Base-by-base conservation (phyloP, 805 yeast species). In the Candida nitratophila region DNA sequence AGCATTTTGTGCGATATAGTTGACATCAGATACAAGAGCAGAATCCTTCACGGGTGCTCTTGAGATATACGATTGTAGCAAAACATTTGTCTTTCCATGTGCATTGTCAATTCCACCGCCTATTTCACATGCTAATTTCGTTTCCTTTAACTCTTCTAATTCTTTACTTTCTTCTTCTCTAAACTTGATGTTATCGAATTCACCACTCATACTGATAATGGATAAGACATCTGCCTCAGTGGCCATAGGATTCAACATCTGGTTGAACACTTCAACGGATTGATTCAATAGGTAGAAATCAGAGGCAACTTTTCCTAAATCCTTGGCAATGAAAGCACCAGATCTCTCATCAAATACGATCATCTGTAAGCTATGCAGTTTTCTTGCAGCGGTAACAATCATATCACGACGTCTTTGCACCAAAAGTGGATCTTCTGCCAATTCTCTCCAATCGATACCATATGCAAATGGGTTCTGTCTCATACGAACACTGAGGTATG, bases 1-100 rank as follows among this genome's bases (percentile, higher is more conserved):
- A 3, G 97, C 77, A 56, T 93, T 93, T 56, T 93, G 99, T 1
- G 98, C 97, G 45, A 93, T 95, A 60, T 93, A 93, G 49, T 87
- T 85, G 40, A 86, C 73, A 62, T 93, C 99, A 0, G 97, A 87
- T 2, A 77, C 69, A 46, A 93, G 68, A 0, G 99, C 84, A 3
- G 96, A 80, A 46, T 88, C 96, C 46, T 74, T 77, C 32, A 90
- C 76, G 11, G 61, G 54, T 1, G 88, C 79, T 45, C 81, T 79
- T 0, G 97, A 88, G 27, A 93, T 84, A 60, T 74, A 95, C 0
- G 97, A 82, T 61, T 93, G 99, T 17, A 93, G 65, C 37, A 95
- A 71, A 38, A 89, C 76, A 53, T 91, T 90, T 0, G 96, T 84
- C 59, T 93, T 93, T 16, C 91, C 93, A 47, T 79, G 90, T 0